A percentile compares a stretch with the other conserved stretches of the same genome.
Conservation (phyloP, 495 filamentous ascomycete species). For the Xylaria grammica region DNA sequence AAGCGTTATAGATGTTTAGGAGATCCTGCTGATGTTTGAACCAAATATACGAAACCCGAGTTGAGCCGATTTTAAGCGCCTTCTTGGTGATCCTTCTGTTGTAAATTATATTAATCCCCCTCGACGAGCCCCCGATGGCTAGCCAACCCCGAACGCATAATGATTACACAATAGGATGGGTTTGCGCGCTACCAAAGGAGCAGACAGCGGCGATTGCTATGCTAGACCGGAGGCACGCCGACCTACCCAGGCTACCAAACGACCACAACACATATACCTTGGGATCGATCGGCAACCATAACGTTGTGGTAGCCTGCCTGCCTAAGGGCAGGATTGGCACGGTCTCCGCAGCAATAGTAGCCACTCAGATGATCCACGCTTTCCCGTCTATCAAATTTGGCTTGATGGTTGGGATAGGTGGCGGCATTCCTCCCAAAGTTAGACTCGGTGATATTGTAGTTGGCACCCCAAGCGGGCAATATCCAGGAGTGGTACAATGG, state of each 20-base stretch:
- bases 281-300: constrained; percentile 44
- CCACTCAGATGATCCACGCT: constrained; percentile 38
- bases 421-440: constrained; percentile 36
- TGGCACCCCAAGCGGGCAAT: constrained; percentile 25
- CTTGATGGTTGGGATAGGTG: constrained; percentile 52
- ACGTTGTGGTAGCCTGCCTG: constrained; percentile 52
- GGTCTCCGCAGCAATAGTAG: constrained; percentile 42
- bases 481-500: constrained; percentile 48
- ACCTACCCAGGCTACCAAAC: constrained; percentile 7
- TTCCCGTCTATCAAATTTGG: constrained; percentile 44
- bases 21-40: neutral
- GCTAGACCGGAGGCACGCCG: constrained; percentile 47
- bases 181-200: constrained; percentile 53
- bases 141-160: neutral
- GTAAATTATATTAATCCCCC: neutral
- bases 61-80: neutral
- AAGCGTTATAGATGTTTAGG: neutral
- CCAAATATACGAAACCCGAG: neutral
- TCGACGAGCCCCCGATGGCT: neutral
- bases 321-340: constrained; percentile 36
- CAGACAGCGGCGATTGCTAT: constrained; percentile 48
- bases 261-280: constrained; percentile 44
- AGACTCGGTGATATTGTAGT: constrained; percentile 53
- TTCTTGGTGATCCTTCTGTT: neutral
- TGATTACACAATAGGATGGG: constrained; percentile 55